Base-by-base conservation (phyloP, 352 stramenopile species). In the Globisporangium parvum region DNA sequence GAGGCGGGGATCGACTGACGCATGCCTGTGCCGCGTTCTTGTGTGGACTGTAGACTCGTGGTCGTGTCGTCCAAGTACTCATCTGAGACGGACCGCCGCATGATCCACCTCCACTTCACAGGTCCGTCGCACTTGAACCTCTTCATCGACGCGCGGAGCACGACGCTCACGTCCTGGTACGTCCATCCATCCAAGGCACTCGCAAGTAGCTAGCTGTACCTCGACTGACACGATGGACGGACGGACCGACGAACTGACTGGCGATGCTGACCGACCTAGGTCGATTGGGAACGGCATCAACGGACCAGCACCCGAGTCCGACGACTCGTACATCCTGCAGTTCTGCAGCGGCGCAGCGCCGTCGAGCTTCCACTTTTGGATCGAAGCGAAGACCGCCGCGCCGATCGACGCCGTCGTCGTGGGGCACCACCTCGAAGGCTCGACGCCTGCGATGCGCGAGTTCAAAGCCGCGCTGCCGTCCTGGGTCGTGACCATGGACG, bases 251-350 rank as follows among this genome's bases (percentile, higher is more conserved):
- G n/a, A n/a, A n/a, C n/a, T n/a, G n/a, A n/a, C n/a, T n/a, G n/a
- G n/a, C n/a, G n/a, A n/a, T n/a, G n/a, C n/a, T n/a, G n/a, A n/a
- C n/a, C n/a, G n/a, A n/a, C n/a, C 15, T 46, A 88, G 77, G 78
- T 91, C 81, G 6, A 77, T 89, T 51, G 78, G 81, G 31, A 80
- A 87, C 8, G 81, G 79, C 41, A 59, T 71, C 17, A 78, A 81
- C 23, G 81, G 73, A 24, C 78, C 78, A 0, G 73, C 73, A 4
- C 71, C 64, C 18, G 66, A 80, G 37, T 75, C 78, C 26, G 70
- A 87, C 50, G 81, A 85, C 54, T 73, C 71, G 18, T 91, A 91
- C 55, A 85, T 91, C 46, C 60, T 91, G 46, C 81, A 91, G 55
- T 85, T 91, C 46, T 75, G 74, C 45, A 85, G 71, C 8, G 81